Evolutionary conservation across 345 rosid species (phyloP).

Genomic region (Nasturtium officinale): DNA sequence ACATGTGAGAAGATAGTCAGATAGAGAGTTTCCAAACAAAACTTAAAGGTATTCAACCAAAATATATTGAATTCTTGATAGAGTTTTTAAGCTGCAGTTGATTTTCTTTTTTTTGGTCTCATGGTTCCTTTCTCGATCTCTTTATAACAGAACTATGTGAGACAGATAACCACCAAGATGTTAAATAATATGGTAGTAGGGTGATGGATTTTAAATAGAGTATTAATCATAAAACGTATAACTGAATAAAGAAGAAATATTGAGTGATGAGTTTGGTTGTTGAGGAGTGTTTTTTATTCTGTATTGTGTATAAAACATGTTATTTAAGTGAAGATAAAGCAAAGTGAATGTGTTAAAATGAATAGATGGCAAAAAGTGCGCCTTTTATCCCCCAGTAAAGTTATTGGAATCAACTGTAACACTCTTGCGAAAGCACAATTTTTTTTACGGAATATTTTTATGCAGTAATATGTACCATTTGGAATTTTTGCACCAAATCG

Average conservation of each 20-base stretch:
- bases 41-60: neutral
- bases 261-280: neutral
- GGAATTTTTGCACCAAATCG: neutral
- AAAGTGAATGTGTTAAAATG: too few species aligned
- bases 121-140: neutral
- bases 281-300: too few species aligned
- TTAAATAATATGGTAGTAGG: too few species aligned
- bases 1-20: conserved; percentile 35
- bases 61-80: neutral
- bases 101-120: neutral
- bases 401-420: too few species aligned
- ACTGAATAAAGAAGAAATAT: neutral
- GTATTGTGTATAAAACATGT: neutral
- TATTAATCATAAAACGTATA: too few species aligned
- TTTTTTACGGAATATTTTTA: neutral
- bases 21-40: neutral
- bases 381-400: too few species aligned
- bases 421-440: neutral
- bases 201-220: too few species aligned
- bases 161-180: neutral
- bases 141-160: neutral
- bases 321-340: neutral
- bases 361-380: too few species aligned
- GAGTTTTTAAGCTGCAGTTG: neutral
- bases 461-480: too few species aligned